A percentile compares a stretch with the other conserved stretches of the same genome.
Evolutionary conservation across 1,284 basidiomycete species (phyloP).

Genomic region (Tilletia horrida): DNA sequence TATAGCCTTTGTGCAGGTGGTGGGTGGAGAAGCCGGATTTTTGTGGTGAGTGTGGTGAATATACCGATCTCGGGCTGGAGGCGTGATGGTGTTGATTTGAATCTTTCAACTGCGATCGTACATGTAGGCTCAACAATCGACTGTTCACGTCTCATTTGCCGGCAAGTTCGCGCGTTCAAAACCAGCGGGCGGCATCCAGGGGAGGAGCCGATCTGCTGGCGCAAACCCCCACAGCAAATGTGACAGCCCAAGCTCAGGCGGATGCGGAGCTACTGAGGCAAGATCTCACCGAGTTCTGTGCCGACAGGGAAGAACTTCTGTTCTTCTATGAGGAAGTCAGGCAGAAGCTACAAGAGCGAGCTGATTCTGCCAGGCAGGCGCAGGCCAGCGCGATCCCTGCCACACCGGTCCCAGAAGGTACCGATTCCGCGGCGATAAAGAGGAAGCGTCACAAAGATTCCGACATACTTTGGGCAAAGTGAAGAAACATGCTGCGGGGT

Average conservation of each 20-base stretch:
- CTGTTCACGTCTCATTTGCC: constrained; percentile 41
- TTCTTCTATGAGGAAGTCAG: constrained; percentile 38
- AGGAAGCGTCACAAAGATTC: too few species aligned
- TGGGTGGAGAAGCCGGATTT: constrained; percentile 47
- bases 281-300: constrained; percentile 42
- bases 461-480: too few species aligned
- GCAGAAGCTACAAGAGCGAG: neutral
- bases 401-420: neutral
- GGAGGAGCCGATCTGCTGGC: constrained; percentile 1
- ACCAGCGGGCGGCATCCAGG: neutral
- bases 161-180: neutral
- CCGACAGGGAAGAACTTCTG: constrained; percentile 33
- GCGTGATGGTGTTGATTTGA: neutral
- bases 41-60: constrained; percentile 32
- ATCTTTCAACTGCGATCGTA: neutral
- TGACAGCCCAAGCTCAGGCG: constrained; percentile 20
- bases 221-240: neutral
- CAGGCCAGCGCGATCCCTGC: neutral
- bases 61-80: neutral
- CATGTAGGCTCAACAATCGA: constrained; percentile 41
- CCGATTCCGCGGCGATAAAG: too few species aligned
- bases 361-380: neutral
- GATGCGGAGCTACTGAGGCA: constrained; percentile 39
- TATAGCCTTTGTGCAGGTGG: constrained; percentile 52
- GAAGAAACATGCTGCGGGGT: too few species aligned